These are phyloP conservation scores for Paecilomyces niveus DNA, from an alignment of 2,329 filamentous ascomycete genomes.

Conservation along the genomic window DNA sequence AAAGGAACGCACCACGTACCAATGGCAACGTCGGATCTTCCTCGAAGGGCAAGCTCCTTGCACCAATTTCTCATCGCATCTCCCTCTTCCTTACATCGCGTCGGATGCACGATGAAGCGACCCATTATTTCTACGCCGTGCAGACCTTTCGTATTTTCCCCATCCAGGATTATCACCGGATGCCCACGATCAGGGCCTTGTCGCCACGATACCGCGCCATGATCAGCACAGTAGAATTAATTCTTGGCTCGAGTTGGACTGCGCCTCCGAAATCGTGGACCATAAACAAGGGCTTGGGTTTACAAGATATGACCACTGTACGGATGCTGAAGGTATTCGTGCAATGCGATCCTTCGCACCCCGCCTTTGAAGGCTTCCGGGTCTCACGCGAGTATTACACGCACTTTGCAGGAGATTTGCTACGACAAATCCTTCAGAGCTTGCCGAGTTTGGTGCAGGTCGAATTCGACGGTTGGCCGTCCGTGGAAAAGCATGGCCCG, in stretches of 20 bases:
- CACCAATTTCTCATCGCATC: constrained; percentile 28
- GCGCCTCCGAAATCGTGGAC: constrained; percentile 49
- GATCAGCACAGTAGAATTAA: constrained; percentile 49
- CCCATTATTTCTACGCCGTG: constrained; percentile 43
- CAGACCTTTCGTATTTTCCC: constrained; percentile 50
- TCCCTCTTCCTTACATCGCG: constrained; percentile 34
- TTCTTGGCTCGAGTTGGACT: constrained; percentile 54
- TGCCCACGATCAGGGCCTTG: constrained; percentile 42
- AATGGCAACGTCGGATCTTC: constrained; percentile 30
- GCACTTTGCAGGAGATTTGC: constrained; percentile 45
- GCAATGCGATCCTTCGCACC: constrained; percentile 48
- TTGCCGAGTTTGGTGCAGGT: constrained; percentile 44
- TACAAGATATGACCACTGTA: constrained; percentile 42
- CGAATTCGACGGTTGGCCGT: constrained; percentile 52
- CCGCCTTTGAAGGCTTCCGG: constrained; percentile 51
- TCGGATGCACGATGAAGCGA: constrained; percentile 45
- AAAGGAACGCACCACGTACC: constrained; percentile 16
- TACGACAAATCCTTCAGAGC: constrained; percentile 44
- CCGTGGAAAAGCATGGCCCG: constrained; percentile 44
- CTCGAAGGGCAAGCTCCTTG: constrained; percentile 26
- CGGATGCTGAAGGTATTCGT: constrained; percentile 50
- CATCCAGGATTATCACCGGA: constrained; percentile 41
- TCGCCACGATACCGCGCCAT: constrained; percentile 44
- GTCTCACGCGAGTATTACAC: constrained; percentile 52
- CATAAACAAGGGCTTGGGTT: constrained; percentile 42